These are phyloP conservation scores for Metschnikowia cerradonensis DNA, from an alignment of 805 yeast species.

Conservation along the genomic window DNA sequence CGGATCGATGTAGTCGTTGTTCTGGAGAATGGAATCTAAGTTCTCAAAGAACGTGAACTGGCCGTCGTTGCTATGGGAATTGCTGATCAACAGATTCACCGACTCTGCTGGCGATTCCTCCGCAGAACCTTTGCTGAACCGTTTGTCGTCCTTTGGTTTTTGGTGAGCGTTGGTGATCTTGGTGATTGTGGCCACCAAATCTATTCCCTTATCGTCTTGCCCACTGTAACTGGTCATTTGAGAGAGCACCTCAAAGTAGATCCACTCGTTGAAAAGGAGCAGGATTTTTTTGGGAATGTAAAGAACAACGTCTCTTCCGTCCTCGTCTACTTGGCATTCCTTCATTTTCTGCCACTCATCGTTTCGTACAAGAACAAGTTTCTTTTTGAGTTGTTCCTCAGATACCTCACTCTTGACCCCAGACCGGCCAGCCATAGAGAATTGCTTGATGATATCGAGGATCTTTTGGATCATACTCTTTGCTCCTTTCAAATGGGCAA, in stretches of 20 bases:
- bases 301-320: constrained; percentile 2
- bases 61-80: constrained; percentile 2
- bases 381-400: constrained; percentile 12
- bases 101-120: constrained; percentile 19
- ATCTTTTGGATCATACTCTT: constrained; percentile 54
- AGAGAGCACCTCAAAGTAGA: constrained; percentile 64
- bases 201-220: constrained; percentile 42
- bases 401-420: background rate
- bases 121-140: background rate
- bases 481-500: constrained; percentile 67
- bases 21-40: constrained; percentile 34
- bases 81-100: constrained; percentile 20
- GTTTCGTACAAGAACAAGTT: constrained; percentile 29
- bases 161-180: constrained; percentile 24
- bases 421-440: constrained; percentile 3
- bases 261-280: constrained; percentile 60
- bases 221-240: constrained; percentile 55
- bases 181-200: constrained; percentile 39
- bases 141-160: constrained; percentile 12
- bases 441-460: constrained; percentile 25
- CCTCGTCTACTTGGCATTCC: background rate
- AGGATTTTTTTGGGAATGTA: constrained; percentile 42
- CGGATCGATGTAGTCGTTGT: constrained; percentile 52
- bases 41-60: constrained; percentile 34
- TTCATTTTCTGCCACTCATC: constrained; percentile 31